These are phyloP conservation scores for Smallanthus sonchifolius DNA, from an alignment of 129 eudicot species.

Conservation along the genomic window DNA sequence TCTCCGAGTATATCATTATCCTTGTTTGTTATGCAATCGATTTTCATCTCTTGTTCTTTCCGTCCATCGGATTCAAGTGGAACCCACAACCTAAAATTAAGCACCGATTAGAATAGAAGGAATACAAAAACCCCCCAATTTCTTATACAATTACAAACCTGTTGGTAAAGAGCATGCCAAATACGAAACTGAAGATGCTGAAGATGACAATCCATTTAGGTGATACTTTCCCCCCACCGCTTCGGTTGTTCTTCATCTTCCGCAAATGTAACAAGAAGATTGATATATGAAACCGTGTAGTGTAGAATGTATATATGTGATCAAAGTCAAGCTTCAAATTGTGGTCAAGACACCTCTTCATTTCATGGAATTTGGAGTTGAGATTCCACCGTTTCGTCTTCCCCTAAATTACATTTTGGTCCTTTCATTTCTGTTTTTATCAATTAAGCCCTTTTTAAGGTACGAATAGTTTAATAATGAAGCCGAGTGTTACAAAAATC, in stretches of 20 bases:
- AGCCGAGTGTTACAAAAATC: too few relatives aligned
- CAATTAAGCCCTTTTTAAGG: too few relatives aligned
- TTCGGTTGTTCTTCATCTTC: slow-evolving; percentile 52
- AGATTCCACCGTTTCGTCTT: too few relatives aligned
- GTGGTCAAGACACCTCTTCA: neutral
- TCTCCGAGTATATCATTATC: slow-evolving; percentile 64
- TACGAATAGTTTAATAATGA: too few relatives aligned
- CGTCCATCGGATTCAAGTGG: slow-evolving; percentile 67
- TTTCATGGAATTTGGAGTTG: too few relatives aligned
- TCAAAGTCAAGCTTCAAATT: slow-evolving; percentile 11
- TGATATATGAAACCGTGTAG: neutral
- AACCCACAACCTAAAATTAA: slow-evolving; percentile 52
- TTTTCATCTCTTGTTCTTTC: slow-evolving; percentile 63
- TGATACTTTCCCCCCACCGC: slow-evolving; percentile 54
- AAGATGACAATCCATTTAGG: slow-evolving; percentile 76
- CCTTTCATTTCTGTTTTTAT: too few relatives aligned
- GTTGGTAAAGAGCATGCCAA: slow-evolving; percentile 80
- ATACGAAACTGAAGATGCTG: slow-evolving; percentile 63
- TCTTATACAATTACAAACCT: slow-evolving; percentile 40
- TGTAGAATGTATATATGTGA: neutral
- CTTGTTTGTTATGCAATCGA: slow-evolving; percentile 66
- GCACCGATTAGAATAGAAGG: neutral
- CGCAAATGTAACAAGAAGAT: neutral
- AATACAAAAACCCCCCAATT: too few relatives aligned
- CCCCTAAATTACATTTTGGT: too few relatives aligned